Percentiles rank a stretch among this genome's conserved stretches.
Evolutionary conservation across 2,329 filamentous ascomycete genomes (phyloP).

Genomic region (Sclerotinia sclerotiorum): DNA sequence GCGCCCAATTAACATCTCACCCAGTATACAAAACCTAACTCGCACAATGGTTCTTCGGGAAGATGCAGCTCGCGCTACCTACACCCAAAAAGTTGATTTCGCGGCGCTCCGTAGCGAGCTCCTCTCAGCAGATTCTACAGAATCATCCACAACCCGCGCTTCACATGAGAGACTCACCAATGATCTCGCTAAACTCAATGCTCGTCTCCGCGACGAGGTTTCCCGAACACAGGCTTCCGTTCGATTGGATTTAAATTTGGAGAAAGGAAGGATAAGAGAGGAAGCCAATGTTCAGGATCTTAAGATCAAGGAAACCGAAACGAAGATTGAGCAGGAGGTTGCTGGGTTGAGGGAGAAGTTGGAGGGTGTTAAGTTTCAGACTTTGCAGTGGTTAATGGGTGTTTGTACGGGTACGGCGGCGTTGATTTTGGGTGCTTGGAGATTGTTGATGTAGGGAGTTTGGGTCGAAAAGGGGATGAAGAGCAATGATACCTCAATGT

Average conservation of each 20-base stretch:
- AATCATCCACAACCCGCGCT: slow-evolving; percentile 82
- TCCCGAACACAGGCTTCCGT: slow-evolving; percentile 91
- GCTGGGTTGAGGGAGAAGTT: slow-evolving; percentile 86
- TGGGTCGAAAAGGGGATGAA: background rate
- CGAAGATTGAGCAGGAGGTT: slow-evolving; percentile 96
- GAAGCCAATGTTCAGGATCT: slow-evolving; percentile 96
- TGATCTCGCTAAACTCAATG: slow-evolving; percentile 91
- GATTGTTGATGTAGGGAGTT: slow-evolving; percentile 59
- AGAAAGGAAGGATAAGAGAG: slow-evolving; percentile 94
- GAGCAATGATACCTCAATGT: slow-evolving; percentile 7
- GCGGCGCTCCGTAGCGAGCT: slow-evolving; percentile 95
- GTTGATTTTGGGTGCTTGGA: slow-evolving; percentile 67
- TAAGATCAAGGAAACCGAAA: slow-evolving; percentile 98
- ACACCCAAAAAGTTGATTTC: slow-evolving; percentile 93
- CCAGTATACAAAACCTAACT: slow-evolving; percentile 90
- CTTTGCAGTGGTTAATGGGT: slow-evolving; percentile 96
- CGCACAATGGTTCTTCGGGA: slow-evolving; percentile 97
- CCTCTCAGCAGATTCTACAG: slow-evolving; percentile 85
- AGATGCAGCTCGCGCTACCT: slow-evolving; percentile 78
- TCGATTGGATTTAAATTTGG: slow-evolving; percentile 86
- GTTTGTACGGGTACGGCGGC: slow-evolving; percentile 69
- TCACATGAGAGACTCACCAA: slow-evolving; percentile 92
- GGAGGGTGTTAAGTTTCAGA: slow-evolving; percentile 97
- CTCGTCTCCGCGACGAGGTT: slow-evolving; percentile 87
- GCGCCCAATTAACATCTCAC: slow-evolving; percentile 15